Evolutionary conservation across 164 flowering plant species (phyloP), one percentile per base, ranked within the genome.

Genomic region (Litsea cubeba): DNA sequence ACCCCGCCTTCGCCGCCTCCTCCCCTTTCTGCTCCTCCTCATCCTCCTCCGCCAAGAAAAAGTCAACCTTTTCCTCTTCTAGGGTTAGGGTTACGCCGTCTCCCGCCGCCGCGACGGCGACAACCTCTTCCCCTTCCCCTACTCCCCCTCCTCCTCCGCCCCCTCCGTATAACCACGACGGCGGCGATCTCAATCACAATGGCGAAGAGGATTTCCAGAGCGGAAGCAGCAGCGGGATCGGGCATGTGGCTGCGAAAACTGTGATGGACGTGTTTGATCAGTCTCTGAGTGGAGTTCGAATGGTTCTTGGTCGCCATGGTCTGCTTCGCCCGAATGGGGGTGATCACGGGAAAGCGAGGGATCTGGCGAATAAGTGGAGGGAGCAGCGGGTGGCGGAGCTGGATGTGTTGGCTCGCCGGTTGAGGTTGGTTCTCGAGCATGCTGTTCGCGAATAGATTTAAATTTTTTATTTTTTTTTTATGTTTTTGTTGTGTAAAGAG

Each of bases 401-500:
- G 65, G 89, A 86, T 70, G 90, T 82, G 35, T 76, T 88, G 69
- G 80, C 82, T 3, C 74, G 83, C 18, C 81, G 94, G 15, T 69
- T 87, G 83, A 86, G 87, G 89, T 80, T 90, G 84, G 83, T 87
- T 57, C 79, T 87, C 60, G 88, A 89, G 79, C n/a, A 79, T 28
- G 67, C 84, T 5, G 23, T 67, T 17, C 70, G 64, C 22, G 62
- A 74, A 54, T 74, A 58, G 57, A 26, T 58, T 54, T 17, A 54
- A 2, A 17, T 14, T 7, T 51, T 51, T 12, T 51, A 1, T 51
- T 51, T 11, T 50, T 14, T 51, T 51, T 54, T 17, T 3, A 26
- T 17, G 15, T 14, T 12, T 26, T 25, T 30, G 23, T 25, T 26
- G 26, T 66, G 69, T 66, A 66, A 66, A 66, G 46, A 66, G 46